These are phyloP conservation scores for Lasiosphaeria miniovina DNA, from an alignment of 495 filamentous ascomycete species.

Conservation along the genomic window DNA sequence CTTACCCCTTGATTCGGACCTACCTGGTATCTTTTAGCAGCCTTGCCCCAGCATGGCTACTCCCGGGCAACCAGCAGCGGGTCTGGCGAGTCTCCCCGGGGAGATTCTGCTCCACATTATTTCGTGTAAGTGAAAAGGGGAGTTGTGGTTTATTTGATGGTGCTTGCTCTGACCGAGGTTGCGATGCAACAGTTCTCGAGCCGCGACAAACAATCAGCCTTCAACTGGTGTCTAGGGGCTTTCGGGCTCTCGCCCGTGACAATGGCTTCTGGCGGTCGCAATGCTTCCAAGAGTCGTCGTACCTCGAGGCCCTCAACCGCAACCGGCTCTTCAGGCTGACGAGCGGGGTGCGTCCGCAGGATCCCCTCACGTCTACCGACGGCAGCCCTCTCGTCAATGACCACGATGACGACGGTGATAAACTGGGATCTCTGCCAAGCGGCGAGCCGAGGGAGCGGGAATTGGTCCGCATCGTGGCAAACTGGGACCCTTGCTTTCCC, in stretches of 20 bases:
- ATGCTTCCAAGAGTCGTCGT: slow-evolving; percentile 68
- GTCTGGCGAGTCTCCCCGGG: slow-evolving; percentile 60
- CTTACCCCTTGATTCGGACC: too few species aligned
- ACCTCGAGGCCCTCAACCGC: slow-evolving; percentile 47
- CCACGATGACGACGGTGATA: slow-evolving; percentile 22
- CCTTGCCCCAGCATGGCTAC: neutral
- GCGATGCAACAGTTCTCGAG: slow-evolving; percentile 56
- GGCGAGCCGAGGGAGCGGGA: slow-evolving; percentile 39
- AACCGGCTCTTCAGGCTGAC: slow-evolving; percentile 36
- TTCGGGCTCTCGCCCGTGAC: slow-evolving; percentile 69
- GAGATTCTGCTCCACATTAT: slow-evolving; percentile 75
- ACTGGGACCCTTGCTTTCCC: slow-evolving; percentile 79
- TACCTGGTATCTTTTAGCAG: neutral
- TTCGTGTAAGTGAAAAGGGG: slow-evolving; percentile 54
- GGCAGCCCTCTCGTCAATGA: slow-evolving; percentile 11
- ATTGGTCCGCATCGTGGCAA: slow-evolving; percentile 58
- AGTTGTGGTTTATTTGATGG: neutral
- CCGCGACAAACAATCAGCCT: slow-evolving; percentile 65
- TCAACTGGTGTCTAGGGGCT: slow-evolving; percentile 66
- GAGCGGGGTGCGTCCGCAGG: slow-evolving; percentile 18
- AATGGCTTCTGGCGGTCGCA: slow-evolving; percentile 70
- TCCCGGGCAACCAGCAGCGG: slow-evolving; percentile 18
- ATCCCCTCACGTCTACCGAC: slow-evolving; percentile 2
- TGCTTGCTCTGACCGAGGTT: neutral
- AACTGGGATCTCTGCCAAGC: neutral